phyloP scores from a whole-genome alignment of 2,329 filamentous ascomycete species.

The Nemania diffusa region DNA sequence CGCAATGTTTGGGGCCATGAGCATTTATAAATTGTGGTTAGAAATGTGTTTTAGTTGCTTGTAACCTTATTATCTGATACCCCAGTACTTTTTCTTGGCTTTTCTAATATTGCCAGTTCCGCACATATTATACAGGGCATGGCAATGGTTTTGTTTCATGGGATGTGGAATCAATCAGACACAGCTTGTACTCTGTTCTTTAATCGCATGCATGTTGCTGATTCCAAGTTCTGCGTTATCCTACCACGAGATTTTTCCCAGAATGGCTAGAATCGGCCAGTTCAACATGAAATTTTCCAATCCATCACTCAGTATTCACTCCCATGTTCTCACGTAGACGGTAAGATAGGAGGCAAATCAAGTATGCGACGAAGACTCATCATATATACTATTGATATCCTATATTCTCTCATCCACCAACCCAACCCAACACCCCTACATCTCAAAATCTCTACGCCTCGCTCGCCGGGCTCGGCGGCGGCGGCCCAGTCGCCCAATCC shows the following conservation, averaged over 20 bases:
- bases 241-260: too few relatives aligned
- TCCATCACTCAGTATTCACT: too few relatives aligned
- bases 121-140: conserved; percentile 28
- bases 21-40: conserved; percentile 36
- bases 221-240: too few relatives aligned
- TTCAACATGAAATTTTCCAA: too few relatives aligned
- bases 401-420: not conserved
- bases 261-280: too few relatives aligned
- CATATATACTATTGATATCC: not conserved
- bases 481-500: conserved; percentile 68
- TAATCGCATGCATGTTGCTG: not conserved
- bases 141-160: conserved; percentile 29
- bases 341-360: not conserved
- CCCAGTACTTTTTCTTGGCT: conserved; percentile 33
- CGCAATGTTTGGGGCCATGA: conserved; percentile 47
- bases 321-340: not conserved
- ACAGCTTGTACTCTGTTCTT: not conserved
- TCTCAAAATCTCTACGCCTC: conserved; percentile 11
- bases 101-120: conserved; percentile 28
- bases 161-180: conserved; percentile 18
- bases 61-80: conserved; percentile 41
- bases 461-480: conserved; percentile 68
- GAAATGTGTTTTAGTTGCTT: conserved; percentile 34
- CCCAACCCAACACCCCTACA: not conserved
- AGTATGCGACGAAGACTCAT: not conserved